Base-by-base conservation (phyloP, 1,284 basidiomycete species). In the Marasmius sp. region DNA sequence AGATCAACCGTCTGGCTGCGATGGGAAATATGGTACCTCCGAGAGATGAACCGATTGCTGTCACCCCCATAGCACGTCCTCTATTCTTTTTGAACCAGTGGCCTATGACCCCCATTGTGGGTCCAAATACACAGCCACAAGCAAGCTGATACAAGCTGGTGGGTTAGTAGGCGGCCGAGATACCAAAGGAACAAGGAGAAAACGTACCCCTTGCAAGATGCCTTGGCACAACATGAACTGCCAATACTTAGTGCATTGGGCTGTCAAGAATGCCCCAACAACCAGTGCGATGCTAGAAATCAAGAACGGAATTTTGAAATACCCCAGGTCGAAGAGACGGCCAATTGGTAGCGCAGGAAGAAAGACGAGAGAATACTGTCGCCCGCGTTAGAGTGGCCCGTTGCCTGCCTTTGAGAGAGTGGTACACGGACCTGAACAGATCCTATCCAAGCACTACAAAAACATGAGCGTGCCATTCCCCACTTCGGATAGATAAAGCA, bases 221-320 rank as follows among this genome's bases (percentile, higher is more conserved):
- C 82, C 82, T 57, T 84, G 82, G 54, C 78, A 80, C 3, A 82
- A 73, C 18, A 82, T 62, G 61, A 81, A 79, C 41, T 85, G 82
- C 75, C 79, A 85, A 66, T 83, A 85, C 65, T 75, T 58, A 0
- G 67, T 79, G 59, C 81, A 81, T 68, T 85, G 69, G 3, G 77
- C 79, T 20, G 79, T 75, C 60, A 85, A 72, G 65, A 85, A 81
- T 5, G 81, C 75, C 16, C 78, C 74, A 22, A 78, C 67, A 33
- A 83, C 71, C 57, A 84, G 73, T 12, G 79, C 58, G 3, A 66
- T 65, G 33, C 78, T 79, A 9, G 80, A 79, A n/a, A 71, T 37
- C 16, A 75, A 64, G 50, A 81, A 70, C 0, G 81, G 78, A 6
- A 78, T 54, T 51, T 71, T 73, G 63, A 83, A 77, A 69, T 81